Conservation (phyloP, 2,329 filamentous ascomycete genomes). For the Pyrenochaeta sp. region DNA sequence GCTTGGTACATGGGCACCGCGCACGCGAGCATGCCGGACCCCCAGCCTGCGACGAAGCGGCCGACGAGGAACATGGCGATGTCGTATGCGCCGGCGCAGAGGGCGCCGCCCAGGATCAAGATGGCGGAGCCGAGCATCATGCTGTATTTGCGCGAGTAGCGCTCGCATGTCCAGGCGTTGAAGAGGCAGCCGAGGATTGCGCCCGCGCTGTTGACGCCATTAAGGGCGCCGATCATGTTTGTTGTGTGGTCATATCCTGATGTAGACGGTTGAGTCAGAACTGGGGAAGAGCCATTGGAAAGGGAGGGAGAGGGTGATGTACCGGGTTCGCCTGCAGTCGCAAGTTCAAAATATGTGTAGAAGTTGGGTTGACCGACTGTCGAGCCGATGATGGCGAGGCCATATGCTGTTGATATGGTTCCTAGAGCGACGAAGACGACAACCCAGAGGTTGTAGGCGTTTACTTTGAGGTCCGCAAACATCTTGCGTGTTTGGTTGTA, state of each 20-base stretch:
- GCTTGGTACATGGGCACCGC: constrained; percentile 50
- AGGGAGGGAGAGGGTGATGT: not conserved
- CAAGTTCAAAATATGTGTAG: constrained; percentile 54
- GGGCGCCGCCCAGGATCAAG: constrained; percentile 51
- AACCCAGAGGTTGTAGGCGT: constrained; percentile 45
- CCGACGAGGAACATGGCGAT: constrained; percentile 54
- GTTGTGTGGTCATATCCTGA: constrained; percentile 53
- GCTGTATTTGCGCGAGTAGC: constrained; percentile 48
- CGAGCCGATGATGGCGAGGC: constrained; percentile 52
- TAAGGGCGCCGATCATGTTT: constrained; percentile 55
- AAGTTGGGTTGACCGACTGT: constrained; percentile 59
- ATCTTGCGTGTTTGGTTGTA: not conserved
- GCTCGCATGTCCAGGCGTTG: constrained; percentile 53
- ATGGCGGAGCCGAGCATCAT: constrained; percentile 50
- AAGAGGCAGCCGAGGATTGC: constrained; percentile 48
- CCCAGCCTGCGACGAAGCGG: constrained; percentile 50
- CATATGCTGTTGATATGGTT: constrained; percentile 43
- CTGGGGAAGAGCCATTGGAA: not conserved
- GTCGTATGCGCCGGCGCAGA: constrained; percentile 49
- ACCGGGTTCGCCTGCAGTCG: constrained; percentile 45
- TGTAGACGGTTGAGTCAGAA: not conserved
- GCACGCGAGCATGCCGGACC: constrained; percentile 47
- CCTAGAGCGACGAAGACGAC: constrained; percentile 47
- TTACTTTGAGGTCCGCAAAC: constrained; percentile 28
- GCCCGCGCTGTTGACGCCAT: constrained; percentile 56